These are phyloP conservation scores for Acidiella bohemica DNA, from an alignment of 495 filamentous ascomycete species.

Conservation along the genomic window DNA sequence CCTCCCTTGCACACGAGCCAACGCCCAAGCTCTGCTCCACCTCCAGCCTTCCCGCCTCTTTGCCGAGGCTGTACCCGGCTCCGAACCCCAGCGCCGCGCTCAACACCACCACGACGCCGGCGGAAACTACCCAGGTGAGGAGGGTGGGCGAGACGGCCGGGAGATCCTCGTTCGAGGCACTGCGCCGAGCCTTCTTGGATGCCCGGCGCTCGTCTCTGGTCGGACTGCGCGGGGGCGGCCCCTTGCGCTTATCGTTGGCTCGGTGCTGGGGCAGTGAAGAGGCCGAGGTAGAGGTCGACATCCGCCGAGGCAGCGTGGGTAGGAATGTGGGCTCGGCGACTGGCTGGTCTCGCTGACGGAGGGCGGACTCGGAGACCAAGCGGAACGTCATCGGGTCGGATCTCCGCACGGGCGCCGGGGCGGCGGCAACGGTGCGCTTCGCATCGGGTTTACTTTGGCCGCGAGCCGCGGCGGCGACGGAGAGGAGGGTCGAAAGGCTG, in stretches of 20 bases:
- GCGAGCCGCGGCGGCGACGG: slow-evolving; percentile 77
- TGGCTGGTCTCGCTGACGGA: slow-evolving; percentile 24
- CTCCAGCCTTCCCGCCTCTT: slow-evolving; percentile 64
- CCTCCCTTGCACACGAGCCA: slow-evolving; percentile 16
- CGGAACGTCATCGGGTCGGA: slow-evolving; percentile 43
- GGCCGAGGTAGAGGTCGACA: slow-evolving; percentile 15
- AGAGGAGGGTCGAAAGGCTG: slow-evolving; percentile 85
- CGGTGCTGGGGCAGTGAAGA: slow-evolving; percentile 7
- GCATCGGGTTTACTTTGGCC: slow-evolving; percentile 51
- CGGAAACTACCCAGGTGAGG: slow-evolving; percentile 82
- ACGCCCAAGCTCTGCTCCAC: slow-evolving; percentile 1
- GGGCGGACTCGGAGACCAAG: slow-evolving; percentile 62
- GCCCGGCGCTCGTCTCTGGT: slow-evolving; percentile 17
- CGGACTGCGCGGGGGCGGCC: slow-evolving; percentile 14
- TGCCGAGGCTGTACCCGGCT: slow-evolving; percentile 79
- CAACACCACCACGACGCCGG: slow-evolving; percentile 83
- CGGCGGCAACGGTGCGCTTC: slow-evolving; percentile 10
- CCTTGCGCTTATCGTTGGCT: slow-evolving; percentile 13
- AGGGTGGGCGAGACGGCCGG: slow-evolving; percentile 52
- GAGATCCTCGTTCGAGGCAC: slow-evolving; percentile 11
- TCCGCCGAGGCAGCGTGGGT: slow-evolving; percentile 18
- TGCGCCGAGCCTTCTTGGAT: slow-evolving; percentile 22
- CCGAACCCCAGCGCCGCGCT: slow-evolving; percentile 87
- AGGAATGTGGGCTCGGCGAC: slow-evolving; percentile 18
- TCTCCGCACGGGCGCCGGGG: slow-evolving; percentile 24